A percentile compares a stretch with the other conserved stretches of the same genome.
phyloP scores from a whole-genome alignment of 768 basidiomycete species.

The Leccinum disarticulatum region DNA sequence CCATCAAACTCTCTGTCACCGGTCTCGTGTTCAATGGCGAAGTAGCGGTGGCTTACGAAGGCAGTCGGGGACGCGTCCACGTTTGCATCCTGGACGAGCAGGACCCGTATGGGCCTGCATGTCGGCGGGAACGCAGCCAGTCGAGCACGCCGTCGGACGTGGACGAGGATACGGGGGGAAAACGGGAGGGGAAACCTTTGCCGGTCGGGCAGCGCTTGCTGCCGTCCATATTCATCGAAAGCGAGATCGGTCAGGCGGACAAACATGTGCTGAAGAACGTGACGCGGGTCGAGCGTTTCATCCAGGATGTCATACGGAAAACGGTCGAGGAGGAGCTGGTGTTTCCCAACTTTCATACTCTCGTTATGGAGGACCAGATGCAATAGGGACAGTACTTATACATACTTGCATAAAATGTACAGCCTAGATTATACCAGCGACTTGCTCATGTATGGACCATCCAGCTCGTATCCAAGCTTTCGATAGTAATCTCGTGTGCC shows the following conservation, averaged over 20 bases:
- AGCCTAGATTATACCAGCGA: conserved; percentile 43
- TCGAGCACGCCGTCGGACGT: conserved; percentile 58
- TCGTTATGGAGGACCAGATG: conserved; percentile 49
- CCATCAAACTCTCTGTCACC: conserved; percentile 90
- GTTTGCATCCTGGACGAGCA: conserved; percentile 86
- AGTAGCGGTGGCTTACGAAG: conserved; percentile 89
- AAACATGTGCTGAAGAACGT: conserved; percentile 97
- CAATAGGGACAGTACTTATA: conserved; percentile 2
- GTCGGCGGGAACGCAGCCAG: conserved; percentile 47
- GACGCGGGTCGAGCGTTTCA: conserved; percentile 90
- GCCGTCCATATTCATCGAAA: conserved; percentile 88
- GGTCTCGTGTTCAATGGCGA: conserved; percentile 86
- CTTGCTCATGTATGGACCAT: conserved; percentile 99
- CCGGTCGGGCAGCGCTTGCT: conserved; percentile 83
- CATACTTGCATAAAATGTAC: conserved; percentile 10
- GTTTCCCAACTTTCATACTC: conserved; percentile 93
- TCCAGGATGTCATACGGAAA: conserved; percentile 93
- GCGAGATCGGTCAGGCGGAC: conserved; percentile 94
- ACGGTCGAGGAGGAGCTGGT: conserved; percentile 95
- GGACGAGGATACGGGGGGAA: conserved; percentile 54
- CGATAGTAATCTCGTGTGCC: conserved; percentile 98
- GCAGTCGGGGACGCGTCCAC: conserved; percentile 76
- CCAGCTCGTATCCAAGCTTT: conserved; percentile 88
- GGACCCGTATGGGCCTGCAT: conserved; percentile 80
- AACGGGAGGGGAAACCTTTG: conserved; percentile 59